phyloP scores from a whole-genome alignment of 2,329 filamentous ascomycete species.

The Neonectria coccinea region DNA sequence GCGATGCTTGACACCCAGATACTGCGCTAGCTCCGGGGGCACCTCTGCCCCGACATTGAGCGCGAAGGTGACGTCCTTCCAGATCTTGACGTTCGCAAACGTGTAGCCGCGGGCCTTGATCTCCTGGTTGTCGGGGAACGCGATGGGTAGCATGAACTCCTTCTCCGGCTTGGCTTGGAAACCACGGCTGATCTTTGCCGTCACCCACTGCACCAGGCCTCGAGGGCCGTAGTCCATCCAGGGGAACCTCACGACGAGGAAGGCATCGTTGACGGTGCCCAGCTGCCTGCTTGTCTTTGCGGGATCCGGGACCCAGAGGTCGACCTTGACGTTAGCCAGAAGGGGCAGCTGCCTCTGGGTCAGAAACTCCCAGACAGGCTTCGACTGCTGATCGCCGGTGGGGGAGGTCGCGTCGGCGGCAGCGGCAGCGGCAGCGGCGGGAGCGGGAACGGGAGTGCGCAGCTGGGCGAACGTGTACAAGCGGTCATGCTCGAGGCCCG shows the following conservation, averaged over 20 bases:
- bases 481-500: slow-evolving; percentile 82
- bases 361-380: slow-evolving; percentile 75
- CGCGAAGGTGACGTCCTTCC: slow-evolving; percentile 67
- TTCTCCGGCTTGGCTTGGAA: slow-evolving; percentile 66
- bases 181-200: slow-evolving; percentile 65
- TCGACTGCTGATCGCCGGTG: slow-evolving; percentile 52
- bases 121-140: slow-evolving; percentile 68
- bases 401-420: slow-evolving; percentile 9
- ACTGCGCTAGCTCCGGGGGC: slow-evolving; percentile 71
- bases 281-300: slow-evolving; percentile 64
- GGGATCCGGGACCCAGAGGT: slow-evolving; percentile 77
- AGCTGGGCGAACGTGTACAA: slow-evolving; percentile 84
- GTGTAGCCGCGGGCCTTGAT: slow-evolving; percentile 70
- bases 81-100: slow-evolving; percentile 72
- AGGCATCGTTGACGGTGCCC: slow-evolving; percentile 65
- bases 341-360: slow-evolving; percentile 76
- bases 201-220: slow-evolving; percentile 58
- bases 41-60: slow-evolving; percentile 70
- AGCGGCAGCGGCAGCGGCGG: slow-evolving; percentile 16
- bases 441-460: slow-evolving; percentile 16
- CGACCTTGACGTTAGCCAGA: slow-evolving; percentile 76
- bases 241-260: slow-evolving; percentile 76
- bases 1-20: slow-evolving; percentile 74
- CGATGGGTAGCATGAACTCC: slow-evolving; percentile 75
- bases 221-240: slow-evolving; percentile 64